Percentiles rank a stretch among this genome's conserved stretches.
Conservation (phyloP, 805 yeast species). For the Kurtzmaniella fragi region DNA sequence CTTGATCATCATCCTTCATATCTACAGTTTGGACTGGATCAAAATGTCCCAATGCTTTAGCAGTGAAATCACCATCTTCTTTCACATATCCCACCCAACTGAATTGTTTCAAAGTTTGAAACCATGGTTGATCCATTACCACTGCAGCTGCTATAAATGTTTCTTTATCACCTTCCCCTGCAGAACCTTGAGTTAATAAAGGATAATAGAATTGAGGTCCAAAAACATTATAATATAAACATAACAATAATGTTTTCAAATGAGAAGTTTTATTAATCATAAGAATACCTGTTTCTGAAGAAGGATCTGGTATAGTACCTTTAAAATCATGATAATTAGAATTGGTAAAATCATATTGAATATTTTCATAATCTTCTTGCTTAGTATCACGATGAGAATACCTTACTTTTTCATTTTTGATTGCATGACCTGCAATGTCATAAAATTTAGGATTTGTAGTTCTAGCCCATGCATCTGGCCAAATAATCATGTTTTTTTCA, state of each 20-base stretch:
- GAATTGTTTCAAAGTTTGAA: constrained; percentile 47
- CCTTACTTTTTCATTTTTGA: constrained; percentile 28
- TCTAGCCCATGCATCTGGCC: constrained; percentile 74
- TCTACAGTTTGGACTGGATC: constrained; percentile 28
- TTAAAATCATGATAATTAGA: constrained; percentile 49
- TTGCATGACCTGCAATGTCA: constrained; percentile 44
- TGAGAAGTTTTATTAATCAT: constrained; percentile 58
- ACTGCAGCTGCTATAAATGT: constrained; percentile 69
- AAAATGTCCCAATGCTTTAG: constrained; percentile 24
- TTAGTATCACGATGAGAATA: constrained; percentile 24
- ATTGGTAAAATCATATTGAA: constrained; percentile 22
- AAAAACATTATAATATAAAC: constrained; percentile 58
- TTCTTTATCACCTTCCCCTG: constrained; percentile 81
- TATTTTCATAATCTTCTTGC: constrained; percentile 24
- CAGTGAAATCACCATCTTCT: constrained; percentile 15
- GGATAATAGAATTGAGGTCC: constrained; percentile 69
- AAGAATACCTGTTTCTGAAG: constrained; percentile 69
- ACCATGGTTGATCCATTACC: constrained; percentile 42
- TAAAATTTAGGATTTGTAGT: constrained; percentile 58
- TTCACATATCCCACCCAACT: constrained; percentile 28
- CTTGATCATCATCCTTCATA: constrained; percentile 4
- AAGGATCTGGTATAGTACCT: constrained; percentile 61
- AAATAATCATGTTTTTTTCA: constrained; percentile 46
- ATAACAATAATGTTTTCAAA: constrained; percentile 50
- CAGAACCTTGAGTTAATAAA: constrained; percentile 62